These are phyloP conservation scores for Waitea zeae DNA, from an alignment of 1,284 basidiomycete species.

Conservation along the genomic window DNA sequence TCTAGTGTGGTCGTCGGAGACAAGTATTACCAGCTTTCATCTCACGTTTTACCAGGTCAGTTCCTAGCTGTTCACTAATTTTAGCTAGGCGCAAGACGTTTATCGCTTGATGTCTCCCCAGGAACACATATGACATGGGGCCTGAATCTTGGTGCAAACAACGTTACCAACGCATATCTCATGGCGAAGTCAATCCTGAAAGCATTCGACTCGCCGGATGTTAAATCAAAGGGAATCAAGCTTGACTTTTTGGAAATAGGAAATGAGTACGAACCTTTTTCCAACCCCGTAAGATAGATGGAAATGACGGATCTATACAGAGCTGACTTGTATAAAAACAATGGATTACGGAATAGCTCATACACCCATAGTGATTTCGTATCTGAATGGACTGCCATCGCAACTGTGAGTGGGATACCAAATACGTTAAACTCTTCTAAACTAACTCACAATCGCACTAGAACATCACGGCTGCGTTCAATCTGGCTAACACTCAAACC, in stretches of 20 bases:
- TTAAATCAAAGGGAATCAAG: slow-evolving; percentile 25
- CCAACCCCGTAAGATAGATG: too few relatives aligned
- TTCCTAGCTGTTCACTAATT: too few relatives aligned
- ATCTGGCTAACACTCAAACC: background rate
- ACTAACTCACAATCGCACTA: background rate
- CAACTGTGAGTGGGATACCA: too few relatives aligned
- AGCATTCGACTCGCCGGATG: slow-evolving; percentile 26
- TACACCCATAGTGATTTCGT: background rate
- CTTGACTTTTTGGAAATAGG: slow-evolving; percentile 27
- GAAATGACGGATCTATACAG: background rate
- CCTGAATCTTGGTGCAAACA: slow-evolving; percentile 14
- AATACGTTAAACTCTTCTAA: too few relatives aligned
- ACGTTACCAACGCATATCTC: slow-evolving; percentile 38
- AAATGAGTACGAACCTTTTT: slow-evolving; percentile 22
- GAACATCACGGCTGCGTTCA: background rate
- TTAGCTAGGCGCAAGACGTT: too few relatives aligned
- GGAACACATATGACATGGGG: slow-evolving; percentile 12
- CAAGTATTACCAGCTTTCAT: slow-evolving; percentile 35
- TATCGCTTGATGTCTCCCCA: slow-evolving; percentile 39
- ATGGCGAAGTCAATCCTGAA: slow-evolving; percentile 36
- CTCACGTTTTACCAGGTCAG: slow-evolving; percentile 26
- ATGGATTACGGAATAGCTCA: slow-evolving; percentile 16
- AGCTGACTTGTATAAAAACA: slow-evolving; percentile 36
- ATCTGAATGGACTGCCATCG: background rate
- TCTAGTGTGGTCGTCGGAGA: slow-evolving; percentile 35